These are phyloP conservation scores for Trifolium dubium DNA, from an alignment of 306 rosid species.

Conservation along the genomic window DNA sequence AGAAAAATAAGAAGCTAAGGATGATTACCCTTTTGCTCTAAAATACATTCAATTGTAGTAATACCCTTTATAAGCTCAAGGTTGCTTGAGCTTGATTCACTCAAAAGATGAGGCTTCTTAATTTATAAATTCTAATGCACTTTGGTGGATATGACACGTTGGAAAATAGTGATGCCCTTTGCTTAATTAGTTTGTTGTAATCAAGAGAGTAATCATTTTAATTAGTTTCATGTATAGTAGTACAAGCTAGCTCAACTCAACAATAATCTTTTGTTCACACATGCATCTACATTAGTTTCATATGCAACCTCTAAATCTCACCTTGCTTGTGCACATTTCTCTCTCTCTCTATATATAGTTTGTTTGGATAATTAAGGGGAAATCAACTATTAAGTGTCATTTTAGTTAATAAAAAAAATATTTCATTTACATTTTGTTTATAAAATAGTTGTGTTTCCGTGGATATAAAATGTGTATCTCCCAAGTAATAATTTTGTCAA, in stretches of 20 bases:
- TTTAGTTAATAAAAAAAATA: no score
- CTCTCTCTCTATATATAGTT: no score
- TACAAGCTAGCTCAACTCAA: not conserved
- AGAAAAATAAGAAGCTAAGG: conserved; percentile 23
- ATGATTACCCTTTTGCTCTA: conserved; percentile 17
- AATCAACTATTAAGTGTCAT: no score
- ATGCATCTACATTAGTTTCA: not conserved
- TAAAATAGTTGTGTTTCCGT: no score
- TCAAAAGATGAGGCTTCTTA: conserved; percentile 5
- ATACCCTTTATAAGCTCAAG: not conserved
- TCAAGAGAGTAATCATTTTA: not conserved
- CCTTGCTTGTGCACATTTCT: not conserved
- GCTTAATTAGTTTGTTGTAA: not conserved
- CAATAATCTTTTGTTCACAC: conserved; percentile 9
- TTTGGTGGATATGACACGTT: conserved; percentile 32
- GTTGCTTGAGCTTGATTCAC: conserved; percentile 3
- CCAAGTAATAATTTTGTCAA: no score
- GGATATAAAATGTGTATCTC: no score
- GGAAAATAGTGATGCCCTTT: not conserved
- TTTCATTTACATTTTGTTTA: no score
- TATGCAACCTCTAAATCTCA: not conserved
- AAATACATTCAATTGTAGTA: conserved; percentile 7
- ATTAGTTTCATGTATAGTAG: conserved; percentile 20
- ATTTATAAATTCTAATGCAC: not conserved
- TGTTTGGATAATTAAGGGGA: no score